A percentile compares a stretch with the other conserved stretches of the same genome.
phyloP scores from a whole-genome alignment of 1,139 yeast genomes.

The Saccharomyces hybrid region DNA sequence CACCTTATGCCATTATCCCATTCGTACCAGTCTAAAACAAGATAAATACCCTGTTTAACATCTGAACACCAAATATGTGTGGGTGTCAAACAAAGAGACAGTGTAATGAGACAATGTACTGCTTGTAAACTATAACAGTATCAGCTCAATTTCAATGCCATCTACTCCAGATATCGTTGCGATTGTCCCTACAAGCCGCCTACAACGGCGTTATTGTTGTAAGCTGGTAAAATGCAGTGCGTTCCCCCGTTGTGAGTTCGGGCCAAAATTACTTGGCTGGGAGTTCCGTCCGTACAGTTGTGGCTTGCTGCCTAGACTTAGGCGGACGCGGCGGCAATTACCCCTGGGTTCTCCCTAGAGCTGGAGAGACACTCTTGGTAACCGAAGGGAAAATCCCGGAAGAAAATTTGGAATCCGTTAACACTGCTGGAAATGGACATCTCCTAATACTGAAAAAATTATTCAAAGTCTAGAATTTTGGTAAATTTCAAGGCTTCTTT shows the following conservation, averaged over 20 bases:
- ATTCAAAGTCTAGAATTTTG: neutral
- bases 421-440: neutral
- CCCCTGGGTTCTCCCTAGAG: neutral
- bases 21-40: neutral
- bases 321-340: neutral
- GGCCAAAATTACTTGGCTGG: neutral
- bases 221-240: neutral
- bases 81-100: neutral
- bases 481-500: neutral
- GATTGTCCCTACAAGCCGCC: neutral
- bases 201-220: neutral
- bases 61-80: neutral
- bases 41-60: neutral
- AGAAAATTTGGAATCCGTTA: neutral
- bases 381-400: neutral
- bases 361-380: neutral
- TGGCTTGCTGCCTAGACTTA: neutral
- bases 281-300: neutral
- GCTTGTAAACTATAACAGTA: neutral
- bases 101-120: neutral
- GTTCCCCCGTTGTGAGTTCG: neutral
- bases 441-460: neutral
- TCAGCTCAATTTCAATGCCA: neutral
- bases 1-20: neutral
- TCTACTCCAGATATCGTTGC: neutral